Evolutionary conservation across 2,329 filamentous ascomycete genomes (phyloP).

Genomic region (Cladorrhinum sp.): DNA sequence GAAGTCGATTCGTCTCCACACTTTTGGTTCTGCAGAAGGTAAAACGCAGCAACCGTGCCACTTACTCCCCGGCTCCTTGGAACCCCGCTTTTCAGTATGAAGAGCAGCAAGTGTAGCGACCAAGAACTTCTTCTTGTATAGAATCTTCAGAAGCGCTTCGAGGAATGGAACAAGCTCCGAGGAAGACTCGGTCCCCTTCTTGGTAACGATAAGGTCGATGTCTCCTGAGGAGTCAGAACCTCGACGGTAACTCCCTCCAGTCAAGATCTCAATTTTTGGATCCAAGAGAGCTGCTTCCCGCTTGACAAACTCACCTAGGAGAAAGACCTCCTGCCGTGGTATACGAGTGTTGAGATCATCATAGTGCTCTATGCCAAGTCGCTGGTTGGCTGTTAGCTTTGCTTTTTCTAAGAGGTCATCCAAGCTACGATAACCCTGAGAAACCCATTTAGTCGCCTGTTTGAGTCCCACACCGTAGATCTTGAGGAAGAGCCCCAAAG

Average conservation of each 20-base stretch:
- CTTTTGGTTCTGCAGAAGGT: conserved; percentile 42
- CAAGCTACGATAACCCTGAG: conserved; percentile 70
- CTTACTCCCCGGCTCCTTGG: conserved; percentile 60
- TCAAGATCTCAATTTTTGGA: conserved; percentile 62
- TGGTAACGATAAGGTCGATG: conserved; percentile 81
- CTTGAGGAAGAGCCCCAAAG: conserved; percentile 67
- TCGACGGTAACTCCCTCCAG: conserved; percentile 82
- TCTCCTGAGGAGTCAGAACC: conserved; percentile 73
- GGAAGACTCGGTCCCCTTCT: conserved; percentile 51
- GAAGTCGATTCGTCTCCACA: conserved; percentile 82
- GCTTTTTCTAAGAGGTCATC: conserved; percentile 64
- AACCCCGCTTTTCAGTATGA: conserved; percentile 32
- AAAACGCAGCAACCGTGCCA: conserved; percentile 86
- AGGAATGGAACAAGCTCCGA: conserved; percentile 61
- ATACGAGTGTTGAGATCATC: conserved; percentile 77
- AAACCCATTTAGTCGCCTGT: conserved; percentile 73
- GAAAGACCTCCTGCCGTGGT: conserved; percentile 70
- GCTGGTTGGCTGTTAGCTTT: conserved; percentile 66
- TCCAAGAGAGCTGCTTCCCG: conserved; percentile 60
- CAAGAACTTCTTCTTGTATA: conserved; percentile 64
- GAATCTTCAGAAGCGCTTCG: conserved; percentile 56
- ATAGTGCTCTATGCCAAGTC: conserved; percentile 74
- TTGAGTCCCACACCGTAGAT: conserved; percentile 75
- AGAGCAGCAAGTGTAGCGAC: conserved; percentile 64
- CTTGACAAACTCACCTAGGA: conserved; percentile 64